Evolutionary conservation across 2,329 filamentous ascomycete genomes (phyloP), one percentile per base, ranked within the genome.

Genomic region (Paecilomyces niveus): DNA sequence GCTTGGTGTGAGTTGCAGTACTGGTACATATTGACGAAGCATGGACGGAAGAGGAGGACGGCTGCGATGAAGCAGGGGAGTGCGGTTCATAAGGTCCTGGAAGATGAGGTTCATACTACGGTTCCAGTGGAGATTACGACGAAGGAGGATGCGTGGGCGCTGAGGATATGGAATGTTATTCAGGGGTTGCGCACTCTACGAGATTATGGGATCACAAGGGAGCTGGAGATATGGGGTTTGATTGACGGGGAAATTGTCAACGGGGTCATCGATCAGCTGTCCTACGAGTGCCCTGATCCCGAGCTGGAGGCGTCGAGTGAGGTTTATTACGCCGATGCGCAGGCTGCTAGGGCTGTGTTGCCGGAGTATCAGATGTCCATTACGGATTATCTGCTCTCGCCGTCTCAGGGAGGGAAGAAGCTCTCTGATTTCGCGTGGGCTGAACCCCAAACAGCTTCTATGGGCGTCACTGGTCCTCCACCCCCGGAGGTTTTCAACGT

Each of bases 1-100:
- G 88, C 92, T 7, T 99, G 94, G 94, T 99, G 94, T 72, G 93
- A 99, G 74, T 74, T 97, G 59, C 92, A 97, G 72, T 95, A 96
- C 68, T 92, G 86, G 80, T 97, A 95, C 75, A 90, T 86, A 0
- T 81, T 99, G 57, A 89, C 87, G 2, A 86, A 85, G 57, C 85
- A 88, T 68, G 94, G 93, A 0, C 84, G 84, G 58, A 92, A 89
- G 70, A 88, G 83, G 57, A 81, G 81, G 33, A 97, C 92, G 0
- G 74, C 83, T 1, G 91, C 90, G 0, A 99, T 99, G 94, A 88
- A 86, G 70, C 82, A 85, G 56, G 94, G 94, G 0, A 87, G 85
- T 39, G 85, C 81, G 39, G 84, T 97, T 10, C 94, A 99, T 65
- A 85, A 92, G 68, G 83, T 82, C 35, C 82, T 97, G 0, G 93